Base-by-base conservation (phyloP, 805 yeast species). In the Metschnikowia orientalis region DNA sequence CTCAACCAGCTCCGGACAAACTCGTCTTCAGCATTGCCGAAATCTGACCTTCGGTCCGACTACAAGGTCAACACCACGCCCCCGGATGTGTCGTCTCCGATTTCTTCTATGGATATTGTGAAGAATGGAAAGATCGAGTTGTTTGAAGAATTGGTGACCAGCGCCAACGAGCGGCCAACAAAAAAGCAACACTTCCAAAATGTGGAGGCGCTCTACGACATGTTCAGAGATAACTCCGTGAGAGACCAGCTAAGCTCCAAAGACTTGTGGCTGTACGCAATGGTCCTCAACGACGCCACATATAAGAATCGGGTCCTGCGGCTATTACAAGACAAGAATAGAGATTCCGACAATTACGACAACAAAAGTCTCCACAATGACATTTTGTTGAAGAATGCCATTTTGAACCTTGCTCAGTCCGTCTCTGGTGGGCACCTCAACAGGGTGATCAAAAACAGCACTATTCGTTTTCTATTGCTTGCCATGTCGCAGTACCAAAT, bases 281-380 rank as follows among this genome's bases (percentile, higher is more conserved):
- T 27, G n/a, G 34, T 45, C 7, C 37, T 47, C 23, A 44, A 44
- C 30, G 31, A 26, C 28, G 30, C 45, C 15, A 52, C 59, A 17
- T 55, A 45, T 42, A 42, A 42, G 35, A 54, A 56, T 34, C 55
- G 70, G 42, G 54, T 56, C 22, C 38, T 40, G 21, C 48, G 70
- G 36, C 53, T 65, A 33, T 42, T 57, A n/a, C 52, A 55, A 13
- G 37, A 43, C 9, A 54, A 54, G 32, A 63, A 66, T 42, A 42
- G 67, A 31, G 71, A 66, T 45, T 58, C 51, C 27, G 71, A 66
- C 43, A 59, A 54, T 41, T 44, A 44, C 33, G 47, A 44, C 32
- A 41, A 38, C 32, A 47, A 43, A 40, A 37, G 42, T 20, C 56
- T 54, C 38, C 43, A 45, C 33, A 43, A 48, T 36, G 61, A 57